Percentiles rank a stretch among this genome's conserved stretches.
phyloP scores from a whole-genome alignment of 345 rosid genomes.

The Euphorbia lathyris region DNA sequence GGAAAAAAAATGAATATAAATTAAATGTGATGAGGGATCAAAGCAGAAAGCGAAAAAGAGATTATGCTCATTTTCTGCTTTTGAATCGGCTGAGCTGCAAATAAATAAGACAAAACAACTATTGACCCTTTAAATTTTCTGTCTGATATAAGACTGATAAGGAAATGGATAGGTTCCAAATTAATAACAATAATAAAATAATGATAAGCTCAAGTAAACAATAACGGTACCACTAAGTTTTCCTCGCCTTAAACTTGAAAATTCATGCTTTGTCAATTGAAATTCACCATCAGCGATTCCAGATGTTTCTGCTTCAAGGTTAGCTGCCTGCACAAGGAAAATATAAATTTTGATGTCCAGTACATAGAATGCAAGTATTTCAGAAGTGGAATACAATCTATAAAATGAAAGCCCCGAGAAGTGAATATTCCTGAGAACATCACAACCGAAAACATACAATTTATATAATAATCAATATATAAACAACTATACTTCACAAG shows the following conservation, averaged over 20 bases:
- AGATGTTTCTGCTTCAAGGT: conserved; percentile 69
- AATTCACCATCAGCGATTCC: conserved; percentile 64
- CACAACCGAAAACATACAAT: not conserved
- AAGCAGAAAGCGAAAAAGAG: not conserved
- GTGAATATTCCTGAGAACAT: not conserved
- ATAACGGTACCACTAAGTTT: conserved; percentile 71
- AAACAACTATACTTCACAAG: not conserved
- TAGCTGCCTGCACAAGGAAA: conserved; percentile 63
- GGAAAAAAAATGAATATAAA: not conserved
- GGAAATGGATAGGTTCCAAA: not conserved
- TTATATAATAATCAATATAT: not conserved
- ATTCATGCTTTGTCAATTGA: conserved; percentile 66
- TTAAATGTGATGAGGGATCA: not conserved
- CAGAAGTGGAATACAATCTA: not conserved
- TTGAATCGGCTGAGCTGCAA: not conserved
- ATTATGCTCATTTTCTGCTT: not conserved
- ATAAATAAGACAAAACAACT: not conserved
- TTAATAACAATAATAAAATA: not conserved
- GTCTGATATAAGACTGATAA: not conserved
- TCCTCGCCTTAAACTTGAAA: conserved; percentile 62
- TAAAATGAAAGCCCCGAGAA: not conserved
- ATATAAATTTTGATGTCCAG: not conserved
- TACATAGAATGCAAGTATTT: not conserved
- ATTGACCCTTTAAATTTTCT: not conserved
- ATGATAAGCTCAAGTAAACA: conserved; percentile 6